These are phyloP conservation scores for Apiotrichum domesticum DNA, from an alignment of 1,284 basidiomycete genomes.

Conservation along the genomic window DNA sequence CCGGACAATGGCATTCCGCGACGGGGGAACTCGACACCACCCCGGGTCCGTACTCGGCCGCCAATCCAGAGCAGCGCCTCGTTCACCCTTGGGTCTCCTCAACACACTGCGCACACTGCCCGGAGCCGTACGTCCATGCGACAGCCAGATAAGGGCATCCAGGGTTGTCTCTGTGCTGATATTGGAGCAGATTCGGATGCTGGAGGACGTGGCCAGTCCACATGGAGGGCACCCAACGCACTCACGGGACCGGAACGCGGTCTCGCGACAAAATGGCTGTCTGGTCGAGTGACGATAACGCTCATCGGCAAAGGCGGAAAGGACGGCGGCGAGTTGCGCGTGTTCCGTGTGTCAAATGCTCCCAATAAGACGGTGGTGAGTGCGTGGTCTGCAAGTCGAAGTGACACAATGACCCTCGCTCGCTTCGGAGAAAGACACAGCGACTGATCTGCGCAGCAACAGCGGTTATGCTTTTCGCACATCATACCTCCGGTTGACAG, in stretches of 20 bases:
- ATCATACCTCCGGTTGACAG: slow-evolving; percentile 1
- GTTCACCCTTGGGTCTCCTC: background rate
- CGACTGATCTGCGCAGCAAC: slow-evolving; percentile 1
- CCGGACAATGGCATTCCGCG: background rate
- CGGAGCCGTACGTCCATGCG: too few relatives aligned
- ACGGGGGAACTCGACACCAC: slow-evolving; percentile 1
- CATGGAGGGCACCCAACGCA: background rate
- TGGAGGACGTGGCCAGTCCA: background rate
- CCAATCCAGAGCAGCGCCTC: background rate
- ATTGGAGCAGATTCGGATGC: background rate
- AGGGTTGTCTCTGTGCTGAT: too few relatives aligned
- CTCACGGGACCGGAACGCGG: slow-evolving; percentile 9
- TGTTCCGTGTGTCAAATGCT: slow-evolving; percentile 2
- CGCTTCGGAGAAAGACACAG: too few relatives aligned
- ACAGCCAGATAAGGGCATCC: too few relatives aligned
- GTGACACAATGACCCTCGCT: background rate
- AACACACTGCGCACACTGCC: background rate
- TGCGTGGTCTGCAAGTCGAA: background rate
- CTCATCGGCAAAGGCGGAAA: slow-evolving; percentile 11
- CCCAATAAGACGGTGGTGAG: background rate
- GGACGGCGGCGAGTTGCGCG: slow-evolving; percentile 13
- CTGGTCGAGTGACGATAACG: background rate
- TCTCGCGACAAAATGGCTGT: slow-evolving; percentile 6
- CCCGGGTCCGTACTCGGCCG: background rate
- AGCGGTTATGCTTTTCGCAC: slow-evolving; percentile 3